These are phyloP conservation scores for Cytospora mali DNA, from an alignment of 2,329 filamentous ascomycete species.

Conservation along the genomic window DNA sequence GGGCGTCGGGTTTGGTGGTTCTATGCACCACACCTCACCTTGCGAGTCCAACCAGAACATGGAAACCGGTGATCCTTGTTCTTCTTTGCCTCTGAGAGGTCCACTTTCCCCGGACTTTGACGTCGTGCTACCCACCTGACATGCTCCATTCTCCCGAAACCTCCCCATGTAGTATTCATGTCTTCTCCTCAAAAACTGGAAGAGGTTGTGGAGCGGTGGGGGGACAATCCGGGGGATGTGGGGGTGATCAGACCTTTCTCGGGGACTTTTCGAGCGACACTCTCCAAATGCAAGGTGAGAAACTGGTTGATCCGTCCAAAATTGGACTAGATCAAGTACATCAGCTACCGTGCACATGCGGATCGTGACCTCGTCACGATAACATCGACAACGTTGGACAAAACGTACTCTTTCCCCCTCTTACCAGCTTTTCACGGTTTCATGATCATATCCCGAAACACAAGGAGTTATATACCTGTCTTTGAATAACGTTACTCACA, in stretches of 20 bases:
- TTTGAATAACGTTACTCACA: neutral
- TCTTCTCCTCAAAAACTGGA: neutral
- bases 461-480: neutral
- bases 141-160: too few relatives aligned
- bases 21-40: too few relatives aligned
- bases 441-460: neutral
- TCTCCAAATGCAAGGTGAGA: neutral
- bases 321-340: conserved; percentile 3
- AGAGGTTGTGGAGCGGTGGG: neutral
- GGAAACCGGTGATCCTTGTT: too few relatives aligned
- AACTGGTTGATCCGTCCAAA: neutral
- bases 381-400: too few relatives aligned
- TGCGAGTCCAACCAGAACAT: too few relatives aligned
- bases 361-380: neutral
- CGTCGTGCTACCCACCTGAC: too few relatives aligned
- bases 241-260: neutral
- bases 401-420: neutral
- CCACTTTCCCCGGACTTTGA: too few relatives aligned
- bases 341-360: neutral
- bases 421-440: neutral
- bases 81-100: too few relatives aligned
- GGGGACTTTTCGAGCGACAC: neutral
- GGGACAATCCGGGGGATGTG: neutral
- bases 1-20: too few relatives aligned
- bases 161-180: too few relatives aligned